Evolutionary conservation across 2,329 filamentous ascomycete species (phyloP), one percentile per base, ranked within the genome.

Genomic region (Aurifilum marmelostoma): DNA sequence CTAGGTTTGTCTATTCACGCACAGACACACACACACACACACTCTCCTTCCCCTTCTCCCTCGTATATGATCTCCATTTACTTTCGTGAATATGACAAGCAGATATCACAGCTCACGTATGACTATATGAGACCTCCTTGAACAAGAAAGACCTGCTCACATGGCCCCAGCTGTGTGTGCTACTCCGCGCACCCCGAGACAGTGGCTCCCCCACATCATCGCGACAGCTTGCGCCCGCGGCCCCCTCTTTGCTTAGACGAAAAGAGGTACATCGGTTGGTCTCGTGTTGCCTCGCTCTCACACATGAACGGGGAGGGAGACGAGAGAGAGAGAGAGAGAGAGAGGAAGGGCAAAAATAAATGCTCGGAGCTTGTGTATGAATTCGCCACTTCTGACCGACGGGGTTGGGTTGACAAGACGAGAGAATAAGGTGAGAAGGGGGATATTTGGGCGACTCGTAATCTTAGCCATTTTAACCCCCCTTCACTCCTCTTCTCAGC

Each of bases 101-200:
- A 60, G 11, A 29, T 47, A 16, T 60, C 9, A 60, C 6, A 34
- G 58, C 58, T n/a, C 34, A 14, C 18, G 21, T 60, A 60, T n/a
- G 11, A 60, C 58, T 60, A 12, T 2, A 60, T 39, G 58, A 60
- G 58, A 24, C 32, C 43, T 60, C 34, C 32, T 60, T 32, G 24
- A 24, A 8, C 32, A 24, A 39, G 12, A 27, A 14, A 34, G 8
- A 34, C 24, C 52, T 18, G 27, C 52, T 56, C 52, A 56, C 58
- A 39, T 37, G n/a, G 32, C n/a, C 32, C 32, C 8, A 39, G 21
- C 32, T 47, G 43, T 47, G 7, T 37, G 58, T 60, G 58, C 58
- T n/a, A 39, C 56, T 59, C 43, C 56, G 56, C 56, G 32, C 32
- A 37, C 34, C 16, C 58, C 18, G 58, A 47, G 58, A 47, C n/a